phyloP scores from a whole-genome alignment of 345 rosid species.

The Cardamine resedifolia region DNA sequence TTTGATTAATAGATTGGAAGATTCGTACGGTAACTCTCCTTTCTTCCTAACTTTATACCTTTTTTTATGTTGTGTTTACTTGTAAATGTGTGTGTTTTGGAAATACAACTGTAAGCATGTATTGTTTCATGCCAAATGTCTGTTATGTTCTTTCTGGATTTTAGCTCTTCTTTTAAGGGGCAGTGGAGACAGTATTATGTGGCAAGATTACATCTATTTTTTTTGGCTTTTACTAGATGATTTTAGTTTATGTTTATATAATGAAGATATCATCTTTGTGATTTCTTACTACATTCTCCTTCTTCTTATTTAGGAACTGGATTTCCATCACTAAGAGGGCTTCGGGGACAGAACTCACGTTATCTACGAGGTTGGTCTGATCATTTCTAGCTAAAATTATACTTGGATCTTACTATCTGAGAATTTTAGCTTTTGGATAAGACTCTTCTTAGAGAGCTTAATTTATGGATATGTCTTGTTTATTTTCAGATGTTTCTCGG shows the following conservation, averaged over 20 bases:
- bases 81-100: too few species aligned
- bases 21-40: constrained; percentile 56
- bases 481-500: constrained; percentile 59
- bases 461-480: neutral
- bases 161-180: neutral
- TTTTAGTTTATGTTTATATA: constrained; percentile 3
- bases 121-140: neutral
- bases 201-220: neutral
- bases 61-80: too few species aligned
- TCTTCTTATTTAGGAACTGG: constrained; percentile 41
- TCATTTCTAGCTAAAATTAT: neutral
- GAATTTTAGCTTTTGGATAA: constrained; percentile 10
- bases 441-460: constrained; percentile 9
- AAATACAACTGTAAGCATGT: neutral
- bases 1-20: constrained; percentile 69
- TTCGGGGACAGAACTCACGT: constrained; percentile 43
- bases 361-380: constrained; percentile 59
- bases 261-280: neutral
- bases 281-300: constrained; percentile 6
- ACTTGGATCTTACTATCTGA: neutral
- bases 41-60: neutral
- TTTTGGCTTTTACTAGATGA: neutral
- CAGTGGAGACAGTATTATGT: neutral
- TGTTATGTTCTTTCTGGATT: neutral
- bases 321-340: constrained; percentile 47